Evolutionary conservation across 495 filamentous ascomycete genomes (phyloP), one percentile per base, ranked within the genome.

Genomic region (Arthonia radiata): DNA sequence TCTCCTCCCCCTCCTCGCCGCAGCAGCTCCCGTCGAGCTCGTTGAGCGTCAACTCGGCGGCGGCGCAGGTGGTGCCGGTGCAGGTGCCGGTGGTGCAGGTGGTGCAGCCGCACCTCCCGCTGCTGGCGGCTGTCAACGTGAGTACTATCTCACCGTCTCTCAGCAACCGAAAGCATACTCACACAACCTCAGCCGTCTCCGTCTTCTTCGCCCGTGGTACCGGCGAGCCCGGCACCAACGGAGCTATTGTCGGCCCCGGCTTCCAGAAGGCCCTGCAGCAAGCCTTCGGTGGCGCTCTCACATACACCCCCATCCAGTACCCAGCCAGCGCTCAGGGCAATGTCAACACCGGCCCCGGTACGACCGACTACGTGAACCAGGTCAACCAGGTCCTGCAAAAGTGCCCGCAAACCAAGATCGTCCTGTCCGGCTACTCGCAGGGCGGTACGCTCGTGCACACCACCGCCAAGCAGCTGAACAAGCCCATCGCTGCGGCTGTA

Each of bases 151-250:
- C n/a, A n/a, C n/a, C n/a, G n/a, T n/a, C n/a, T n/a, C n/a, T n/a
- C n/a, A n/a, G n/a, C n/a, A n/a, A n/a, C n/a, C n/a, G n/a, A n/a
- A n/a, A n/a, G n/a, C n/a, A n/a, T n/a, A n/a, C n/a, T n/a, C n/a
- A n/a, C n/a, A n/a, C n/a, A n/a, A n/a, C n/a, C n/a, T n/a, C n/a
- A 34, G 26, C 22, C 30, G 32, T 65, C 25, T 64, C 62, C 13
- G 49, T 68, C 28, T 58, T 71, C 33, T 69, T 61, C 30, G 64
- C 64, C 6, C 56, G 65, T 18, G 64, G 65, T 5, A 68, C 58
- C 6, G 46, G 37, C 17, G 64, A 67, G 37, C 32, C 50, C 5
- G 61, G 60, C 9, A 61, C 66, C 38, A 58, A 69, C 19, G 64
- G 66, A 4, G 48, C 48, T n/a, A 35, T 66, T n/a, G 53, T 52